Conservation (phyloP, 148 eudicot species). For the Rhododendron simsii region DNA sequence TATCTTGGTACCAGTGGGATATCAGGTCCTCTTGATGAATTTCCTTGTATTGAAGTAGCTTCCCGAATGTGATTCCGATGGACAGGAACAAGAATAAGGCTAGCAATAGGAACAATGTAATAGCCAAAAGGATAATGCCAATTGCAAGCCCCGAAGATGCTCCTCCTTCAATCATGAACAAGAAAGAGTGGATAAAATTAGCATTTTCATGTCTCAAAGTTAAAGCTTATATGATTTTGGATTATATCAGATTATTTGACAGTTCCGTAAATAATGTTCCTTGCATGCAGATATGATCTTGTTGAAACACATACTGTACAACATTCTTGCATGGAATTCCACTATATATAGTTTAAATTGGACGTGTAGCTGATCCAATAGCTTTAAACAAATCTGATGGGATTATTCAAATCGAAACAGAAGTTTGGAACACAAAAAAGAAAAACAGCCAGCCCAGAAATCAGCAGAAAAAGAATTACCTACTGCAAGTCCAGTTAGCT, state of each 20-base stretch:
- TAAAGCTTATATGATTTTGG: background rate
- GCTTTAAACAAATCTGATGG: background rate
- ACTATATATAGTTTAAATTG: background rate
- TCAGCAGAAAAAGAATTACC: no score
- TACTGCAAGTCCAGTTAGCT: no score
- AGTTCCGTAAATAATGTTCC: background rate
- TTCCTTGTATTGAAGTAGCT: constrained; percentile 91
- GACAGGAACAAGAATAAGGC: constrained; percentile 70
- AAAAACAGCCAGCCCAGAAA: no score
- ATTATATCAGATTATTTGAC: background rate
- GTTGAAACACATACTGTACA: background rate
- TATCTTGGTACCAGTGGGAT: constrained; percentile 78
- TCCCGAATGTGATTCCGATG: constrained; percentile 70
- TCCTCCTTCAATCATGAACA: constrained; percentile 47
- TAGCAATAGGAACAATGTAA: constrained; percentile 42
- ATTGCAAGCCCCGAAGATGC: constrained; percentile 38
- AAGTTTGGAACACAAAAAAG: background rate
- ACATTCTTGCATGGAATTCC: background rate
- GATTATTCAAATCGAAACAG: background rate
- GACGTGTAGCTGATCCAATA: background rate
- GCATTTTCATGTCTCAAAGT: background rate
- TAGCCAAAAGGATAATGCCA: constrained; percentile 52
- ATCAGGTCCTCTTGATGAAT: constrained; percentile 68
- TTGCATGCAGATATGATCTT: background rate
- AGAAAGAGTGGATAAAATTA: background rate